Evolutionary conservation across 1,284 basidiomycete species (phyloP).

Genomic region (Trichosporon sp.): DNA sequence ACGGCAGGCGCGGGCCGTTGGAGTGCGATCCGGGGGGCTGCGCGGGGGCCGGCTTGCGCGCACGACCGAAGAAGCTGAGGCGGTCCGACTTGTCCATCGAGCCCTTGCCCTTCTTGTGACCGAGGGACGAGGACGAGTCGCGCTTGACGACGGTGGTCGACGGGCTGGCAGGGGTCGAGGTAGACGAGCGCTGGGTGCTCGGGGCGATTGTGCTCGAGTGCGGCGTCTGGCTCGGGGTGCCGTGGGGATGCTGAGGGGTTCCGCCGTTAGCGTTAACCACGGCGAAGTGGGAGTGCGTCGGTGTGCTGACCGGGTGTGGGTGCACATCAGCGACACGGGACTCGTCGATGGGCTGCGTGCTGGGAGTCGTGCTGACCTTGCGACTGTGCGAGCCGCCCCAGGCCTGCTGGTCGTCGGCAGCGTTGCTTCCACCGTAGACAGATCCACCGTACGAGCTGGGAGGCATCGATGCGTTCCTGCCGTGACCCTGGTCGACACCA

Average conservation of each 20-base stretch:
- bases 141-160: constrained; percentile 40
- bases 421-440: constrained; percentile 1
- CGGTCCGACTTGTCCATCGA: constrained; percentile 56
- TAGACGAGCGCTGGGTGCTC: constrained; percentile 19
- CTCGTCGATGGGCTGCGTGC: constrained; percentile 36
- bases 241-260: neutral
- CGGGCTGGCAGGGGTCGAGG: constrained; percentile 25
- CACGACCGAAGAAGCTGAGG: constrained; percentile 70
- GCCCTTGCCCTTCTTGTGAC: constrained; percentile 53
- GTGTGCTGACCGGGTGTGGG: constrained; percentile 6
- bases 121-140: constrained; percentile 50
- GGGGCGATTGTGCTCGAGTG: constrained; percentile 9
- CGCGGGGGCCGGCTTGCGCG: constrained; percentile 74
- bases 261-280: constrained; percentile 17
- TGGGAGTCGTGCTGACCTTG: constrained; percentile 43
- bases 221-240: constrained; percentile 4
- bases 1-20: constrained; percentile 37
- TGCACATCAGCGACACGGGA: constrained; percentile 15
- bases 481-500: neutral
- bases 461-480: constrained; percentile 5
- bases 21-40: constrained; percentile 26
- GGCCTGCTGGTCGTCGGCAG: constrained; percentile 30
- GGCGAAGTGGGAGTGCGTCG: constrained; percentile 7
- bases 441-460: constrained; percentile 20
- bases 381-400: constrained; percentile 41